Conservation (phyloP, 805 yeast genomes). For the Starmerella potacharoeniae region DNA sequence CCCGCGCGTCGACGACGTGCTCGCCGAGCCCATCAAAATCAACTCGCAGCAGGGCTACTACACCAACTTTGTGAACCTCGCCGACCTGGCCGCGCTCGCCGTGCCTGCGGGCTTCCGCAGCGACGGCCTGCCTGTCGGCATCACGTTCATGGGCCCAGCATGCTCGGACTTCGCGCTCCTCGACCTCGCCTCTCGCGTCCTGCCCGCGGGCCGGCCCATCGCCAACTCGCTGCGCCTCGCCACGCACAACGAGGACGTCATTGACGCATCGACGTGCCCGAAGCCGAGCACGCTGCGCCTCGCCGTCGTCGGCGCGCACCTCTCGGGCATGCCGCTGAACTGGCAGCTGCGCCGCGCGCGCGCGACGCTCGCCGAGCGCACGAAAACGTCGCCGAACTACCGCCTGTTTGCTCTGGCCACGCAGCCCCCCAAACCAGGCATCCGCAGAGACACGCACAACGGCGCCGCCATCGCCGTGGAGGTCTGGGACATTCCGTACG, state of each 20-base stretch:
- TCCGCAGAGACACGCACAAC: slow-evolving; percentile 47
- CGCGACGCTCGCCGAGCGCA: slow-evolving; percentile 55
- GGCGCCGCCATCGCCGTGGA: slow-evolving; percentile 51
- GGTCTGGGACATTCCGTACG: slow-evolving; percentile 70
- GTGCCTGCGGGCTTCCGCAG: slow-evolving; percentile 80
- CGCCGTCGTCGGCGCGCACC: slow-evolving; percentile 96
- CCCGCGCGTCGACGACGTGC: slow-evolving; percentile 67
- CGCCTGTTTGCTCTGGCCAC: slow-evolving; percentile 63
- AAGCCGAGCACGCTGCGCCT: slow-evolving; percentile 42
- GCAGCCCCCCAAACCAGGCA: slow-evolving; percentile 85
- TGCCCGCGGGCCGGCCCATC: slow-evolving; percentile 41
- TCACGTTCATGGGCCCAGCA: slow-evolving; percentile 69
- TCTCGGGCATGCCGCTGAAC: slow-evolving; percentile 76
- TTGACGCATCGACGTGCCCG: not conserved
- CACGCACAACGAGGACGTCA: slow-evolving; percentile 32
- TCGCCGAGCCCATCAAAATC: slow-evolving; percentile 63
- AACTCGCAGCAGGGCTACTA: slow-evolving; percentile 96
- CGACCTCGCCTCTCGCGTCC: slow-evolving; percentile 65
- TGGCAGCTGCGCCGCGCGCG: slow-evolving; percentile 85
- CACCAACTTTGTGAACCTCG: slow-evolving; percentile 91
- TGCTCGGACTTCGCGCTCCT: slow-evolving; percentile 83
- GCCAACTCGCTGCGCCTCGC: slow-evolving; percentile 39
- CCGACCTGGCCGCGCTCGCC: slow-evolving; percentile 85
- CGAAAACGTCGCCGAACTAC: slow-evolving; percentile 62
- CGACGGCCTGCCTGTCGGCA: slow-evolving; percentile 85